Conservation (phyloP, 139 green algal species). For the Coelastrella sp. region DNA sequence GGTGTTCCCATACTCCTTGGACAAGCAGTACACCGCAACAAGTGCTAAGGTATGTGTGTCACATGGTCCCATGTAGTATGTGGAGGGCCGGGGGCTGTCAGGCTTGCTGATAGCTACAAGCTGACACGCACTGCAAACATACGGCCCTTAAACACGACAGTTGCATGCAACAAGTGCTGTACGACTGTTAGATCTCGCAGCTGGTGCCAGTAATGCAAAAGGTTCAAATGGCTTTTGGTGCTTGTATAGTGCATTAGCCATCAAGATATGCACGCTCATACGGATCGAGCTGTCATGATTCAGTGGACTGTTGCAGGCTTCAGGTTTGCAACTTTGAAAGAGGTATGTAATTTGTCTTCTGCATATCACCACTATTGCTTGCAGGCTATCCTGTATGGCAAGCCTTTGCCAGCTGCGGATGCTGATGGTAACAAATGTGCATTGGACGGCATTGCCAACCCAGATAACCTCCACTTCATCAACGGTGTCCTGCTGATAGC, state of each 20-base stretch:
- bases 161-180: too few relatives aligned
- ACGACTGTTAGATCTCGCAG: too few relatives aligned
- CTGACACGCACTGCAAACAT: neutral
- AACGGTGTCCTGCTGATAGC: slow-evolving; percentile 18
- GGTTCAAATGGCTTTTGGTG: too few relatives aligned
- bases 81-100: neutral
- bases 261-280: too few relatives aligned
- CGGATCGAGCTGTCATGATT: too few relatives aligned
- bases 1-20: neutral
- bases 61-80: neutral
- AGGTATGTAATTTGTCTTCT: neutral
- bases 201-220: too few relatives aligned
- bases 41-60: neutral
- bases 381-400: slow-evolving; percentile 8
- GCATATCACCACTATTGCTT: neutral
- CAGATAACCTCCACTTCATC: slow-evolving; percentile 24
- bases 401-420: neutral
- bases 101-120: neutral
- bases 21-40: neutral
- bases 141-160: too few relatives aligned
- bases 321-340: neutral
- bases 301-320: neutral
- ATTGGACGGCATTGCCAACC: neutral
- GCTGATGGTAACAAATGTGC: slow-evolving; percentile 23
- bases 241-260: too few relatives aligned